Evolutionary conservation across 2,329 filamentous ascomycete species (phyloP).

Genomic region (Colletotrichum tropicale): DNA sequence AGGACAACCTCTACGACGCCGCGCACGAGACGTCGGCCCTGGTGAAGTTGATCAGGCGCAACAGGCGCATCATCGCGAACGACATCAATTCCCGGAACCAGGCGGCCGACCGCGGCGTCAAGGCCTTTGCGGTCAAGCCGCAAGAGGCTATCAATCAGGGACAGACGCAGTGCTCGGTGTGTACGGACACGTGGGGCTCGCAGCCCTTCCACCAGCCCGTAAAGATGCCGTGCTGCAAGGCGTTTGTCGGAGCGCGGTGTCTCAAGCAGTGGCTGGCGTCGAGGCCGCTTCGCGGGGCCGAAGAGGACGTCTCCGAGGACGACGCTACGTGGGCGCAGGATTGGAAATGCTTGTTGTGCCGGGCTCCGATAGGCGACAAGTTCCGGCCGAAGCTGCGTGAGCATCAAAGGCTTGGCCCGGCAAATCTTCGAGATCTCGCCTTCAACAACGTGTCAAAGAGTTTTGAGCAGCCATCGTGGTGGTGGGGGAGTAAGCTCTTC

Average conservation of each 20-base stretch:
- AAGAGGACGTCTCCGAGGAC: not conserved
- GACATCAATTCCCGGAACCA: not conserved
- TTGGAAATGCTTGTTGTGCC: not conserved
- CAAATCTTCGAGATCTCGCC: not conserved
- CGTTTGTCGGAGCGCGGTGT: not conserved
- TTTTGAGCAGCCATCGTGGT: not conserved
- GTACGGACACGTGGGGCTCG: not conserved
- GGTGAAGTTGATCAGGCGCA: not conserved
- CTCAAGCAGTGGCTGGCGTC: not conserved
- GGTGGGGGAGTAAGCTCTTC: not conserved
- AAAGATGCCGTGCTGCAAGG: not conserved
- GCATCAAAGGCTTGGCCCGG: not conserved
- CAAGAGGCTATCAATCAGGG: not conserved
- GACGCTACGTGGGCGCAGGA: not conserved
- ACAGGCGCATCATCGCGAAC: not conserved
- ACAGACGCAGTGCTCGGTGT: not conserved
- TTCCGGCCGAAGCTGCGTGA: not conserved
- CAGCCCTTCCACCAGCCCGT: conserved; percentile 7
- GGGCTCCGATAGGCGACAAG: not conserved
- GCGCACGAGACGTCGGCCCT: not conserved
- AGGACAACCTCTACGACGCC: not conserved
- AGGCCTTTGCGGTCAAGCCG: not conserved
- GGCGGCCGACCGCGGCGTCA: not conserved
- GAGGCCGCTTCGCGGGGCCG: not conserved
- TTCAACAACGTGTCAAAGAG: not conserved